phyloP scores from a whole-genome alignment of 2,329 filamentous ascomycete genomes.

The Nannizziopsis barbatae region DNA sequence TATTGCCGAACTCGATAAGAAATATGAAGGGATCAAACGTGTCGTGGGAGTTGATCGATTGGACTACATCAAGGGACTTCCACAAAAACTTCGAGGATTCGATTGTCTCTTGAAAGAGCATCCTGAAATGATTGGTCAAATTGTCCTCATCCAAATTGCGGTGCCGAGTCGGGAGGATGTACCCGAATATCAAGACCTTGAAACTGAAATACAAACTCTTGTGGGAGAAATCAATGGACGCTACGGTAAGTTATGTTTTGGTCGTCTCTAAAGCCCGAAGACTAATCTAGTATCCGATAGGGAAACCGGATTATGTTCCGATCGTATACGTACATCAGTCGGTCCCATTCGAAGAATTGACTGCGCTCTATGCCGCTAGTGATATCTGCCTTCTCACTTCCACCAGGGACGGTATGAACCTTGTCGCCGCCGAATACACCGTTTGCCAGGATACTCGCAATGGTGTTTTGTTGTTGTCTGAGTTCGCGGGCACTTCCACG shows the following conservation, averaged over 20 bases:
- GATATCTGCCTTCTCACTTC: constrained; percentile 83
- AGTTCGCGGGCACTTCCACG: constrained; percentile 90
- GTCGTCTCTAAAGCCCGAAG: background rate
- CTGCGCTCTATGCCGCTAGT: constrained; percentile 79
- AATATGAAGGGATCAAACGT: constrained; percentile 80
- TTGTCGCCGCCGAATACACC: constrained; percentile 96
- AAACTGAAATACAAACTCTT: constrained; percentile 77
- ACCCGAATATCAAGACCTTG: constrained; percentile 65
- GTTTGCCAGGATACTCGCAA: constrained; percentile 77
- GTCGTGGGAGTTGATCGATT: constrained; percentile 88
- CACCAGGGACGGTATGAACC: constrained; percentile 91
- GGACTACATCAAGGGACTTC: constrained; percentile 81
- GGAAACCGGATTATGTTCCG: constrained; percentile 88
- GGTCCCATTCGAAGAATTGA: constrained; percentile 82
- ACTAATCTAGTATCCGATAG: constrained; percentile 21
- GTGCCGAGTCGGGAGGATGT: constrained; percentile 71
- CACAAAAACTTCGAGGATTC: constrained; percentile 89
- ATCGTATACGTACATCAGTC: constrained; percentile 95
- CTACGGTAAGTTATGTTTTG: constrained; percentile 48
- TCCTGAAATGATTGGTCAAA: constrained; percentile 82
- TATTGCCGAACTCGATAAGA: constrained; percentile 56
- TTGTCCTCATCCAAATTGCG: constrained; percentile 89
- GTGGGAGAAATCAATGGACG: constrained; percentile 84
- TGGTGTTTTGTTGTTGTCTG: constrained; percentile 83
- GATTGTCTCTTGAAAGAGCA: constrained; percentile 82